Evolutionary conservation across 2,329 filamentous ascomycete genomes (phyloP), one percentile per base, ranked within the genome.

Genomic region (Pseudopithomyces maydicus): DNA sequence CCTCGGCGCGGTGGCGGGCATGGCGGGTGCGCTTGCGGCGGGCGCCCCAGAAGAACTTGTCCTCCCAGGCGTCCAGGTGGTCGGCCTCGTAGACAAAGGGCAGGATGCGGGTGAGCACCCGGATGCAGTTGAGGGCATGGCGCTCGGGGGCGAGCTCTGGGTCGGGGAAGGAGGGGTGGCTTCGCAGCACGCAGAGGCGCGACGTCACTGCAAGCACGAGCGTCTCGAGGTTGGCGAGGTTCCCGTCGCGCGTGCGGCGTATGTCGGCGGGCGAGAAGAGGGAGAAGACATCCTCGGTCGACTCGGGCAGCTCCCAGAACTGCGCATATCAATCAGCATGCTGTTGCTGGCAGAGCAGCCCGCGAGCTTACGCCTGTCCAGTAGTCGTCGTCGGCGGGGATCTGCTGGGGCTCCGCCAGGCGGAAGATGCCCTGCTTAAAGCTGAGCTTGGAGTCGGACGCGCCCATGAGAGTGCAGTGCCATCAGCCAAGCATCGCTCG

Each of bases 401-500:
- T 97, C 74, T 90, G 84, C 65, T 88, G 88, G 76, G 96, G 90
- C 76, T 97, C 92, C n/a, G 92, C 95, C 57, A 99, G 87, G 74
- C 90, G 88, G 82, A 98, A 97, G 81, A 98, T 96, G 79, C 93
- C 94, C 80, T 96, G 91, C 80, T 97, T 98, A 85, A 99, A 98
- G 74, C 94, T 92, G 74, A 98, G 88, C 85, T 98, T 98, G 71
- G 94, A 98, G 81, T 98, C 94, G 79, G 94, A 97, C 74, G 94
- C 94, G 78, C 95, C 95, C 95, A 99, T 99, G 66, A 77, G 74
- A 56, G 68, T 68, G 63, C 72, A 73, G 73, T 62, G 67, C 71
- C 72, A 63, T 58, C 48, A 62, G 70, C 58, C 58, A 63, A 57
- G 64, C 66, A 68, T 64, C 54, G 54, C 49, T 52, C 17, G 38